Conservation (phyloP, 2,329 filamentous ascomycete genomes). For the Domatiomyces globalis region DNA sequence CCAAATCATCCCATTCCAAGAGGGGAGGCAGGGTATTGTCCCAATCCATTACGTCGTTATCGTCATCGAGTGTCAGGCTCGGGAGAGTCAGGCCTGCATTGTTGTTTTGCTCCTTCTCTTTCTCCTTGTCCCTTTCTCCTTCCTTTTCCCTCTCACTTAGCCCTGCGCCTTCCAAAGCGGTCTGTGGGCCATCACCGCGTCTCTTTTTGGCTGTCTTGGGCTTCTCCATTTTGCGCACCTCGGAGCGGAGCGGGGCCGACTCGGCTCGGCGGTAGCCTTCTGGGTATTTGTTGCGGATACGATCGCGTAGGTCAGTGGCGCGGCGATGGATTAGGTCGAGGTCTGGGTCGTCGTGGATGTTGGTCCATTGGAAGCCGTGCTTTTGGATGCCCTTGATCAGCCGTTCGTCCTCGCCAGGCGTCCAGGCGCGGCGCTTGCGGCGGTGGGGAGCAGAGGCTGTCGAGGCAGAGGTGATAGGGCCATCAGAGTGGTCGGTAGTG, state of each 20-base stretch:
- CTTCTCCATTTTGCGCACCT: conserved; percentile 14
- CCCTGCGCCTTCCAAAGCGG: too few relatives aligned
- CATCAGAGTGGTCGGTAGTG: not conserved
- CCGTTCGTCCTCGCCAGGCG: conserved; percentile 42
- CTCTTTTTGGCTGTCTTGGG: conserved; percentile 2
- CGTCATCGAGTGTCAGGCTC: conserved; percentile 13
- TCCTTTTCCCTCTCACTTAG: conserved; percentile 3
- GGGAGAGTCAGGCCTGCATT: conserved; percentile 12
- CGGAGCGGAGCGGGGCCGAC: conserved; percentile 18
- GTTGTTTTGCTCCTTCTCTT: conserved; percentile 3
- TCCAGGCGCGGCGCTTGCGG: conserved; percentile 42
- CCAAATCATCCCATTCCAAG: conserved; percentile 16
- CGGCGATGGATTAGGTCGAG: conserved; percentile 39
- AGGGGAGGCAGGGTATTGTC: conserved; percentile 17
- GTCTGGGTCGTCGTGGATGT: conserved; percentile 41
- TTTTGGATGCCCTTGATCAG: conserved; percentile 44
- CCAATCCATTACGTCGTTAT: conserved; percentile 14
- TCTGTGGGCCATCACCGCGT: not conserved
- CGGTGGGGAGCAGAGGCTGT: conserved; percentile 23
- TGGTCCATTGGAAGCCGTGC: conserved; percentile 46
- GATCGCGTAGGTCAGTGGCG: conserved; percentile 47
- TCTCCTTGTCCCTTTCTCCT: conserved; percentile 3
- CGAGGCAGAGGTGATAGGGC: not conserved
- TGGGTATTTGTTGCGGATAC: conserved; percentile 46
- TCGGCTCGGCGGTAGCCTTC: conserved; percentile 40